phyloP scores from a whole-genome alignment of 1,139 yeast genomes.

The Protomyces inundatus region DNA sequence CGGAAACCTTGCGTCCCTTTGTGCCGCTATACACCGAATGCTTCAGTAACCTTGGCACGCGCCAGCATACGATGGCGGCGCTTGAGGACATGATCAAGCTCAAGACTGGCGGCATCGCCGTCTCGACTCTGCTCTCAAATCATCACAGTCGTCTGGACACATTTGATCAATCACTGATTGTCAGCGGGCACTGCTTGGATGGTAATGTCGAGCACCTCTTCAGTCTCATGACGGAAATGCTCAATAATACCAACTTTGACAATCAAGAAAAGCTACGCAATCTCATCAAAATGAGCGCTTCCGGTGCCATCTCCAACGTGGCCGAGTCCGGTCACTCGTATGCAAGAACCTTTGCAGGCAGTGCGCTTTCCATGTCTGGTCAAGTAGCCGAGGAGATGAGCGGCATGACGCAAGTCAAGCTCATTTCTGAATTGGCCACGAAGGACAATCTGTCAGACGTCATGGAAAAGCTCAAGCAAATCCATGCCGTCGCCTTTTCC shows the following conservation, averaged over 20 bases:
- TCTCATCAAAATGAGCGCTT: slow-evolving; percentile 56
- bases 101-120: slow-evolving; percentile 76
- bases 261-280: slow-evolving; percentile 68
- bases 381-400: slow-evolving; percentile 57
- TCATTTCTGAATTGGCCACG: slow-evolving; percentile 56
- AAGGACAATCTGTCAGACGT: slow-evolving; percentile 52
- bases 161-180: slow-evolving; percentile 49
- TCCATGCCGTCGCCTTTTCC: slow-evolving; percentile 48
- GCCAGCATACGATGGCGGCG: slow-evolving; percentile 61
- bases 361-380: slow-evolving; percentile 58
- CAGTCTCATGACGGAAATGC: slow-evolving; percentile 61
- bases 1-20: slow-evolving; percentile 58
- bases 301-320: slow-evolving; percentile 64
- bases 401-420: slow-evolving; percentile 73
- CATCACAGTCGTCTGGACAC: slow-evolving; percentile 49
- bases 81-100: slow-evolving; percentile 79
- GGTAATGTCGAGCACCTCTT: slow-evolving; percentile 58
- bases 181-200: slow-evolving; percentile 68
- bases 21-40: slow-evolving; percentile 76
- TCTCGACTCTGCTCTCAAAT: slow-evolving; percentile 53
- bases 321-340: slow-evolving; percentile 87
- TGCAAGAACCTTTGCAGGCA: slow-evolving; percentile 64
- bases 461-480: slow-evolving; percentile 41
- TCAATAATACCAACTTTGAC: slow-evolving; percentile 63
- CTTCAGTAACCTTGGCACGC: slow-evolving; percentile 79